Conservation (phyloP, 768 basidiomycete genomes). For the Termitomyces sp. region DNA sequence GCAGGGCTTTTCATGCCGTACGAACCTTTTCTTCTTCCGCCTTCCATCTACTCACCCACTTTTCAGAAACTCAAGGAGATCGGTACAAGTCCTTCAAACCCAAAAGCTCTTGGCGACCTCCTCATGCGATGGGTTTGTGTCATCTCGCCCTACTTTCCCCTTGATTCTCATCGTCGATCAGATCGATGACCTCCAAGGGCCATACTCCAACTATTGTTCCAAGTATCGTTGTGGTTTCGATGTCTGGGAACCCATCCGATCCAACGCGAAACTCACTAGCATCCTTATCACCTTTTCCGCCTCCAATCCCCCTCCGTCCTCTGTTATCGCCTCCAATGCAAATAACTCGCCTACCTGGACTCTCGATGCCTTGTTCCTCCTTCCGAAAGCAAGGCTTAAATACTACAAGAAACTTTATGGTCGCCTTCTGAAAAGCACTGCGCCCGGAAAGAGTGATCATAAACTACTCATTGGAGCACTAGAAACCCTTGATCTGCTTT, state of each 20-base stretch:
- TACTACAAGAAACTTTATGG: constrained; percentile 93
- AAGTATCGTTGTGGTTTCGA: constrained; percentile 80
- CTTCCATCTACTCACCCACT: constrained; percentile 13
- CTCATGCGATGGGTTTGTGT: constrained; percentile 92
- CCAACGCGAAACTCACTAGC: constrained; percentile 65
- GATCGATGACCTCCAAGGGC: constrained; percentile 89
- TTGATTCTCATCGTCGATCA: constrained; percentile 29
- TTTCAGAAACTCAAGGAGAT: constrained; percentile 90
- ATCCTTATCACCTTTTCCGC: constrained; percentile 70
- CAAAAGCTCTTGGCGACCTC: constrained; percentile 91
- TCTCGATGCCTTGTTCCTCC: constrained; percentile 80
- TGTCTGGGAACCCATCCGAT: constrained; percentile 72
- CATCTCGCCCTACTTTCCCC: constrained; percentile 1
- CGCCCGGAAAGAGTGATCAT: constrained; percentile 85
- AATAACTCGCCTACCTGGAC: constrained; percentile 61
- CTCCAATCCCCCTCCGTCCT: constrained; percentile 53
- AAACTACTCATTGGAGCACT: constrained; percentile 74
- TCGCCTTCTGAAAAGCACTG: constrained; percentile 80
- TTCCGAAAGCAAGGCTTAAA: constrained; percentile 79
- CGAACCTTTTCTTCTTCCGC: constrained; percentile 9
- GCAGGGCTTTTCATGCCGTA: constrained; percentile 75
- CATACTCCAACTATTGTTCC: constrained; percentile 79
- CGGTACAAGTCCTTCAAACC: constrained; percentile 86
- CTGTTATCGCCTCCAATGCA: constrained; percentile 29
- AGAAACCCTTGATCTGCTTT: constrained; percentile 73